Percentiles rank a stretch among this genome's conserved stretches.
Conservation (phyloP, 495 filamentous ascomycete species). For the Gamarada debralockiae region DNA sequence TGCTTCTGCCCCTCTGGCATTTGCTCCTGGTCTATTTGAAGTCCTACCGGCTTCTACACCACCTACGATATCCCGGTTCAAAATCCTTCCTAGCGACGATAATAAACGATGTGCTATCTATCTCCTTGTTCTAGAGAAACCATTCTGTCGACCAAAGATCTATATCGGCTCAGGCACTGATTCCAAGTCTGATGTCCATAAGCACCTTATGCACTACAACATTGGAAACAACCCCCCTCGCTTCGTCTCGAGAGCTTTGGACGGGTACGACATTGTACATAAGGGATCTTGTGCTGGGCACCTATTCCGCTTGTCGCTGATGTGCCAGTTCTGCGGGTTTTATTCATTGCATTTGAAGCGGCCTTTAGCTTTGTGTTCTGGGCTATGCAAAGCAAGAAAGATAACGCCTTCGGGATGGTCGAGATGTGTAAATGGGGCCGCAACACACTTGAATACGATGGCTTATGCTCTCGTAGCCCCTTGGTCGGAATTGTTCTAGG, state of each 20-base stretch:
- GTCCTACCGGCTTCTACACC: neutral
- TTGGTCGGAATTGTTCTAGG: neutral
- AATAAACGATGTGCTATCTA: conserved; percentile 2
- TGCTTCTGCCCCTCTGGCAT: neutral
- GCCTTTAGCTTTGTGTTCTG: conserved; percentile 7
- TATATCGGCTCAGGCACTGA: conserved; percentile 10
- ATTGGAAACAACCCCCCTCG: neutral
- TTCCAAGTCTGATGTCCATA: neutral
- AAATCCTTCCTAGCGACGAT: neutral
- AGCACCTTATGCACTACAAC: neutral
- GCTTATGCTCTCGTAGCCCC: conserved; percentile 5
- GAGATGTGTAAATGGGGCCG: neutral
- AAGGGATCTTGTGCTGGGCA: neutral
- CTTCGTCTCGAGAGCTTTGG: conserved; percentile 1
- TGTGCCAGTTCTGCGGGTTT: neutral
- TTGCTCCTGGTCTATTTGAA: conserved; percentile 1
- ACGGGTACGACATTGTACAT: conserved; percentile 2
- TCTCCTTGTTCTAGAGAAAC: conserved; percentile 10
- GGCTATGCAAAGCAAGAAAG: conserved; percentile 1
- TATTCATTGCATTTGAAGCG: conserved; percentile 13
- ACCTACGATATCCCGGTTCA: no score
- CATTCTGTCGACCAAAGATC: neutral
- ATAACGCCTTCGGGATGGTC: neutral
- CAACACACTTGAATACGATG: conserved; percentile 4
- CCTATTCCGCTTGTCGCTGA: neutral